Conservation (phyloP, 139 green algal species). For the Yamagishiella unicocca region DNA sequence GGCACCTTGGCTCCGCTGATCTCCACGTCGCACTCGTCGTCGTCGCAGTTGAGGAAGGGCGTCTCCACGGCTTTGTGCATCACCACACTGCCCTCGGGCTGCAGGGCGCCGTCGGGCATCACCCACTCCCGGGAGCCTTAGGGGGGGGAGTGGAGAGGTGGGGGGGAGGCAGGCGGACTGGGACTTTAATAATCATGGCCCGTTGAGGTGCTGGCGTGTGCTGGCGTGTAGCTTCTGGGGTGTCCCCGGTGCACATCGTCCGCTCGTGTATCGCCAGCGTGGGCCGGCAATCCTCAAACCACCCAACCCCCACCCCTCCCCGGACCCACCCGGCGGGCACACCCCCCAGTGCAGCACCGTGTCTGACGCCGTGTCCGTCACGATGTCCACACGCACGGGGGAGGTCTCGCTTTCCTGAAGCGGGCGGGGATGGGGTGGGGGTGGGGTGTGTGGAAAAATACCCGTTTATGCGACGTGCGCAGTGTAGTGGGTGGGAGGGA, state of each 20-base stretch:
- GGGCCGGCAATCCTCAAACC: too few species aligned
- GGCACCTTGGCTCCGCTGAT: slow-evolving; percentile 69
- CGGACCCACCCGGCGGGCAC: slow-evolving; percentile 49
- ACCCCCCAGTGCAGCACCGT: slow-evolving; percentile 93
- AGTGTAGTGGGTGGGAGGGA: too few species aligned
- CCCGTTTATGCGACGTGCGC: too few species aligned
- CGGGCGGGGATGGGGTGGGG: not conserved
- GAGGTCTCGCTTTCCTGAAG: not conserved
- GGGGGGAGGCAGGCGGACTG: not conserved
- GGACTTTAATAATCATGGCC: too few species aligned
- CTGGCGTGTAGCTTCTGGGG: too few species aligned
- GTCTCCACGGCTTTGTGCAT: slow-evolving; percentile 73
- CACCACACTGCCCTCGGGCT: slow-evolving; percentile 51
- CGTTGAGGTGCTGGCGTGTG: too few species aligned
- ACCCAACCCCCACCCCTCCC: slow-evolving; percentile 48
- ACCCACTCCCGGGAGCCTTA: slow-evolving; percentile 66
- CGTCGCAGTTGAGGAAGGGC: slow-evolving; percentile 63
- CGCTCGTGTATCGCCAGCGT: too few species aligned
- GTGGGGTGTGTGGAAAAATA: not conserved
- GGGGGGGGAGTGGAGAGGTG: not conserved
- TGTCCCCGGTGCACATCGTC: too few species aligned
- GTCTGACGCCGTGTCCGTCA: slow-evolving; percentile 75
- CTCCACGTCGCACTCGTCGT: slow-evolving; percentile 68
- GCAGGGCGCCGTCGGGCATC: slow-evolving; percentile 59
- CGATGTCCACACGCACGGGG: slow-evolving; percentile 64